Percentiles rank a stretch among this genome's conserved stretches.
Evolutionary conservation across 108 stramenopile species (phyloP).

Genomic region (Skeletonema marinoi): DNA sequence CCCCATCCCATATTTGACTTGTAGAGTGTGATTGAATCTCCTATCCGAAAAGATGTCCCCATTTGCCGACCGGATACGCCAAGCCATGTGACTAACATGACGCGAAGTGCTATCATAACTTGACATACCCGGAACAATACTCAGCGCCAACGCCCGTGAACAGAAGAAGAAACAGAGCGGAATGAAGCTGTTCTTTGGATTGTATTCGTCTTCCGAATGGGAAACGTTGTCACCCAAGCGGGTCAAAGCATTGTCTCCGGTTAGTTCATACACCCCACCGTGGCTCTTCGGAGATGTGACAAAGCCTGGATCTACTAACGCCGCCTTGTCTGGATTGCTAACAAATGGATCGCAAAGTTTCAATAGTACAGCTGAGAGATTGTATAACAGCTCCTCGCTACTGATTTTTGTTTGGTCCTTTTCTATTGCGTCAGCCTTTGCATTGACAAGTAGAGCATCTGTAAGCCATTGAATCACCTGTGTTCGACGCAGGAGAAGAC

Average conservation of each 20-base stretch:
- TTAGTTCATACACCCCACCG: conserved; percentile 64
- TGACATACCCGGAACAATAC: conserved; percentile 59
- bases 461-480: conserved; percentile 77
- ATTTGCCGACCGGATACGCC: conserved; percentile 56
- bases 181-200: conserved; percentile 85
- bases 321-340: conserved; percentile 53
- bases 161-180: conserved; percentile 85
- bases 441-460: conserved; percentile 82
- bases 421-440: conserved; percentile 68
- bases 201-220: conserved; percentile 36
- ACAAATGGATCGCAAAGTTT: conserved; percentile 88
- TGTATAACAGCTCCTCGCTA: conserved; percentile 57
- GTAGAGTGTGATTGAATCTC: conserved; percentile 59
- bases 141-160: conserved; percentile 72
- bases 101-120: conserved; percentile 63
- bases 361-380: conserved; percentile 66
- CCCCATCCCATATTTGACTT: conserved; percentile 63
- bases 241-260: conserved; percentile 73
- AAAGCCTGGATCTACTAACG: conserved; percentile 79
- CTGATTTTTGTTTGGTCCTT: conserved; percentile 81
- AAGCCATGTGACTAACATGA: conserved; percentile 55
- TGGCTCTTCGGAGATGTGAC: conserved; percentile 64
- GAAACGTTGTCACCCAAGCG: conserved; percentile 67
- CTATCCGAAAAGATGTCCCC: conserved; percentile 71
- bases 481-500: not conserved